These are phyloP conservation scores for Trifolium subterraneum DNA, from an alignment of 306 rosid genomes.

Conservation along the genomic window DNA sequence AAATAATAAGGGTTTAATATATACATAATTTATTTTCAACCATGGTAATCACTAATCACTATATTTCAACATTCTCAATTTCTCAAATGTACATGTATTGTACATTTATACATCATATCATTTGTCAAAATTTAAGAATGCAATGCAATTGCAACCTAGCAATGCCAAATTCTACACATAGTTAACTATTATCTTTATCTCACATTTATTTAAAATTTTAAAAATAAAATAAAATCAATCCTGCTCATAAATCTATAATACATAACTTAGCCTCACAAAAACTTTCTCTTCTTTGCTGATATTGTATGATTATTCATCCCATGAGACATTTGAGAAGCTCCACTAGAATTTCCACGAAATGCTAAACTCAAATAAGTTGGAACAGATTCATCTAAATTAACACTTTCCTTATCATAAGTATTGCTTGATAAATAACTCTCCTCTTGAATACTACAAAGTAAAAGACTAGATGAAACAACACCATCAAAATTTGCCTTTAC, in stretches of 20 bases:
- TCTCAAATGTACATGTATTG: slow-evolving; percentile 13
- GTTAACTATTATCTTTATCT: slow-evolving; percentile 23
- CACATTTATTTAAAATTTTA: not conserved
- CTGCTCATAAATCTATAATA: not conserved
- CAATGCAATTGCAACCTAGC: slow-evolving; percentile 11
- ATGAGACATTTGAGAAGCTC: slow-evolving; percentile 27
- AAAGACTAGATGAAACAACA: not conserved
- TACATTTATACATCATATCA: slow-evolving; percentile 2
- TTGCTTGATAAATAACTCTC: not conserved
- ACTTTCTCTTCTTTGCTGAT: slow-evolving; percentile 41
- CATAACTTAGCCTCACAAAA: slow-evolving; percentile 22
- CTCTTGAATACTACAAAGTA: not conserved
- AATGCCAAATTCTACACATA: not conserved
- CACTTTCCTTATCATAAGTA: slow-evolving; percentile 20
- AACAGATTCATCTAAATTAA: slow-evolving; percentile 30
- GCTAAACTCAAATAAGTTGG: slow-evolving; percentile 49
- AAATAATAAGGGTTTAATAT: not conserved
- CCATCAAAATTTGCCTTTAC: not conserved
- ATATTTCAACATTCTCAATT: not conserved
- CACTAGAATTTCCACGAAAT: slow-evolving; percentile 43
- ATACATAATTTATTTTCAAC: slow-evolving; percentile 13
- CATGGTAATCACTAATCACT: slow-evolving; percentile 1
- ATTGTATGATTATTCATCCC: slow-evolving; percentile 23
- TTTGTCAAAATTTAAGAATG: not conserved
- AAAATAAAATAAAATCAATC: not conserved